phyloP scores from a whole-genome alignment of 2,329 filamentous ascomycete genomes.

The Saccharata proteae region DNA sequence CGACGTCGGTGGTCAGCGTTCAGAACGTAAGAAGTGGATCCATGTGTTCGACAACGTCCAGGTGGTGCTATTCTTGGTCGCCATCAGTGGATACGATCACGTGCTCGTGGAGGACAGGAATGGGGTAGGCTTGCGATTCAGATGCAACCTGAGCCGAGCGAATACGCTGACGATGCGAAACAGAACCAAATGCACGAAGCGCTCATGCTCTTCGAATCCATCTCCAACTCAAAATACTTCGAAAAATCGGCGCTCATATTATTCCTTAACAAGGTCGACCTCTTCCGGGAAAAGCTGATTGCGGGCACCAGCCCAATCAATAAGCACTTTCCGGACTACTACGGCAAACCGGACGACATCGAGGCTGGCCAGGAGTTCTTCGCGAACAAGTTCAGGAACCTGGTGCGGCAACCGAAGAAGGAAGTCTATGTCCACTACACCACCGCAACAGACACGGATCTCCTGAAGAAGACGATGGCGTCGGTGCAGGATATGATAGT shows the following conservation, averaged over 20 bases:
- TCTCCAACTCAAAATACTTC: slow-evolving; percentile 41
- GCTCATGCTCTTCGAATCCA: slow-evolving; percentile 41
- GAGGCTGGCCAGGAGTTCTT: slow-evolving; percentile 39
- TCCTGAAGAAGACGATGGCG: slow-evolving; percentile 46
- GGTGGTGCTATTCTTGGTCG: slow-evolving; percentile 83
- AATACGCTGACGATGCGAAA: too few species aligned
- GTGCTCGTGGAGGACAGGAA: slow-evolving; percentile 94
- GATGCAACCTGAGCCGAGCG: too few species aligned
- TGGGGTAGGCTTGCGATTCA: slow-evolving; percentile 60
- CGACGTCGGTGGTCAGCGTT: slow-evolving; percentile 83
- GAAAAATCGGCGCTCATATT: slow-evolving; percentile 39
- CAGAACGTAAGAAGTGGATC: slow-evolving; percentile 95
- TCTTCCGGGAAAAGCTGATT: slow-evolving; percentile 38
- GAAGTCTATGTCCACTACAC: slow-evolving; percentile 42
- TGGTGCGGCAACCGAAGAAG: slow-evolving; percentile 37
- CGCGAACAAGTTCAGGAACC: slow-evolving; percentile 38
- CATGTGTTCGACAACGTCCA: slow-evolving; percentile 94
- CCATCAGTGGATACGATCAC: slow-evolving; percentile 93
- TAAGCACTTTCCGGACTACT: slow-evolving; percentile 39
- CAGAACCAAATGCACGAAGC: slow-evolving; percentile 46
- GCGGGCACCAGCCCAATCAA: slow-evolving; percentile 34
- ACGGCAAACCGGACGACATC: slow-evolving; percentile 31
- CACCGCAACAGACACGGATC: slow-evolving; percentile 39
- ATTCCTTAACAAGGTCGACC: slow-evolving; percentile 42
- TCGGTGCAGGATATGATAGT: slow-evolving; percentile 44